phyloP scores from a whole-genome alignment of 2,329 filamentous ascomycete genomes.

The Rutstroemia sp. region DNA sequence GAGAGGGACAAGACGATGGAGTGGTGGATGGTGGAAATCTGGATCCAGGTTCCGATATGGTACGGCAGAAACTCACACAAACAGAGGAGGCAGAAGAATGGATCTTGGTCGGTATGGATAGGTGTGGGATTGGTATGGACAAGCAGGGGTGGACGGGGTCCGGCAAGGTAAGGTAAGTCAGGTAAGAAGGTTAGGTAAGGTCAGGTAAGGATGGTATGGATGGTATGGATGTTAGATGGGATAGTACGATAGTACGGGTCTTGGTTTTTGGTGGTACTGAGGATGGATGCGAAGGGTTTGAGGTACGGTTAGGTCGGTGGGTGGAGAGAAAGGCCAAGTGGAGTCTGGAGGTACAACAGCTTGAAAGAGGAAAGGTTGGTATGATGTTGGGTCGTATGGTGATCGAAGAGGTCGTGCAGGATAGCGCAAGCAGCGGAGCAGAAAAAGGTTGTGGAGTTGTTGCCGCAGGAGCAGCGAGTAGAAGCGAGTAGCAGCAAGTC shows the following conservation, averaged over 20 bases:
- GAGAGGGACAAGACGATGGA: conserved; percentile 6
- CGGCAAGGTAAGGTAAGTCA: not conserved
- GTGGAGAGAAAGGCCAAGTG: not conserved
- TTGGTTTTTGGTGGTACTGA: not conserved
- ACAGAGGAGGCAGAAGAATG: not conserved
- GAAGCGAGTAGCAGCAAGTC: not conserved
- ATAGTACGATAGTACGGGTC: too few species aligned
- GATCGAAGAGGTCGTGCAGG: conserved; percentile 7
- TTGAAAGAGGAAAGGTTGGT: too few species aligned
- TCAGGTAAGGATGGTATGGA: too few species aligned
- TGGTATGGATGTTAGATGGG: too few species aligned
- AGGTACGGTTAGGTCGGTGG: not conserved
- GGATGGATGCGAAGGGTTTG: not conserved
- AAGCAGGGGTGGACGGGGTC: not conserved
- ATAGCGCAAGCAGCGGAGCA: not conserved
- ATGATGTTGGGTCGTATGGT: not conserved
- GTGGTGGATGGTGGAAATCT: not conserved
- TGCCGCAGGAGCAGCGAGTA: not conserved
- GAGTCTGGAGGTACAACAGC: too few species aligned
- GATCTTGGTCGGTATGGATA: not conserved
- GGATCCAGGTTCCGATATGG: conserved; percentile 6
- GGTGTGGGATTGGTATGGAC: not conserved
- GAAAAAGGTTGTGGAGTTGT: conserved; percentile 1
- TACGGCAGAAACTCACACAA: conserved; percentile 1
- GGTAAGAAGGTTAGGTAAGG: too few species aligned